Evolutionary conservation across 148 eudicot species (phyloP), one percentile per base, ranked within the genome.

Genomic region (Amaranthus cruentus): DNA sequence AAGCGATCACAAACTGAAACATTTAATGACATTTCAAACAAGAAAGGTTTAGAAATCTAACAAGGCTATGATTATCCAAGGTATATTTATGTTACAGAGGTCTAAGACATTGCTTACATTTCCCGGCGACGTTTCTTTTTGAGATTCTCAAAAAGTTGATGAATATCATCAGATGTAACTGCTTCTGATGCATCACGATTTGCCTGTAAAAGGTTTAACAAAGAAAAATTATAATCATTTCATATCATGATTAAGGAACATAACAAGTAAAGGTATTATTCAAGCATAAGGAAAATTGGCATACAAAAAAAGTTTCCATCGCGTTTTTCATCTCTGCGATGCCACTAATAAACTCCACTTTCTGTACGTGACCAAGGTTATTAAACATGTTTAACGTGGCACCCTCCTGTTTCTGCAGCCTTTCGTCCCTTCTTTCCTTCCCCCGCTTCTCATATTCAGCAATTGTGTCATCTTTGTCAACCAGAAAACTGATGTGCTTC

Each of bases 261-360:
- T 47, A 54, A 51, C 13, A 43, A 55, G 14, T 3, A 6, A 15
- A 59, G 59, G n/a, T 9, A 28, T 18, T 55, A 60, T 71, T 38
- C 52, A 53, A 13, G 51, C 62, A 61, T 66, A 55, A 44, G 18
- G 54, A 65, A 57, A 47, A 74, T 57, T 80, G 55, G 55, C 86
- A 54, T 90, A 92, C 99, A 83, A 92, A 83, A 85, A 90, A 90
- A 68, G 83, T 66, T 57, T 73, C 86, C 62, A 96, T 78, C 83
- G 88, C 99, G 82, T 82, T 83, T 87, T 96, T 90, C 94, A 96
- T 86, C 80, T 92, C 97, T 55, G 92, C 86, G 74, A 92, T 90
- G 78, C 96, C 96, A 73, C 82, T 87, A 73, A 92, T 75, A 62
- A 96, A 80, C 76, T 96, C 99, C 77, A 96, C 94, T 78, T 90